A percentile compares a stretch with the other conserved stretches of the same genome.
Evolutionary conservation across 306 rosid species (phyloP).

Genomic region (Rosa lucieae): DNA sequence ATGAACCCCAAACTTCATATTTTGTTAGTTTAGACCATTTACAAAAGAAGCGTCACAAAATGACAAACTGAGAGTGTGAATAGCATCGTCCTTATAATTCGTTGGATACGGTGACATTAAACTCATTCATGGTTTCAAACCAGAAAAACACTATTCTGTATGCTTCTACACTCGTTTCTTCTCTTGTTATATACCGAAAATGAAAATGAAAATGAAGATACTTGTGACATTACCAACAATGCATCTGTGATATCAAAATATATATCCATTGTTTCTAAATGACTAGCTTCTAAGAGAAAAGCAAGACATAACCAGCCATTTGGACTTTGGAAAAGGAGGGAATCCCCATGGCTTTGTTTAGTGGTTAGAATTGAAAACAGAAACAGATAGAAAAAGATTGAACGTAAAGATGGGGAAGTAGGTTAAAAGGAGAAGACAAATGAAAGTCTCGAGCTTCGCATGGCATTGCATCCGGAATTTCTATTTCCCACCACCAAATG

Average conservation of each 20-base stretch:
- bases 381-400: constrained; percentile 20
- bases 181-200: background rate
- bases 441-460: constrained; percentile 59
- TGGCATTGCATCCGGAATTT: constrained; percentile 55
- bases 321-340: constrained; percentile 26
- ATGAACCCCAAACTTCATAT: background rate
- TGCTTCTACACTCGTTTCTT: background rate
- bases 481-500: constrained; percentile 67
- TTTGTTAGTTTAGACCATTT: background rate
- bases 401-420: constrained; percentile 39
- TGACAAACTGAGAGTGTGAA: background rate
- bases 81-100: background rate
- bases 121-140: background rate
- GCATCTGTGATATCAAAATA: background rate
- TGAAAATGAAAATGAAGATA: background rate
- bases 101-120: background rate
- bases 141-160: background rate
- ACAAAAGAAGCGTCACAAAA: background rate
- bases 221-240: background rate
- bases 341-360: constrained; percentile 27
- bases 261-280: background rate
- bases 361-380: constrained; percentile 21
- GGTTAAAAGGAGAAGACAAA: constrained; percentile 48
- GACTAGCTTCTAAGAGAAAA: constrained; percentile 1
- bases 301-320: constrained; percentile 24